Base-by-base conservation (phyloP, 2,329 filamentous ascomycete species). In the Calonectria henricotiae region DNA sequence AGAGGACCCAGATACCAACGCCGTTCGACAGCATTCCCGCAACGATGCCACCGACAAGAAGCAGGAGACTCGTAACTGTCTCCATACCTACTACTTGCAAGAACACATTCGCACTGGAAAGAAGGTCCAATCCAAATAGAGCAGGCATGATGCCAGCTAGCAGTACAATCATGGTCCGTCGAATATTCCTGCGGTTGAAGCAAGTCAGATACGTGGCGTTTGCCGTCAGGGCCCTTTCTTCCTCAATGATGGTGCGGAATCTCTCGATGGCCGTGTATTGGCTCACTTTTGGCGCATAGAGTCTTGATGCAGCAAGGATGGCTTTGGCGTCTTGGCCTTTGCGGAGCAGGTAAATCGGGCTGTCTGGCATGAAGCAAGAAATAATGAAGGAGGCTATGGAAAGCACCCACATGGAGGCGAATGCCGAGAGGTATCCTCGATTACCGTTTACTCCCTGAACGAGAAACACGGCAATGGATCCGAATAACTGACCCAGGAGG, bases 41-140 rank as follows among this genome's bases (percentile, higher is more conserved):
- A 0, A 83, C 80, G 46, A 88, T 82, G 1, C 86, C 86, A 0
- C 84, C 69, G n/a, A 87, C 83, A 5, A 87, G 78, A 46, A 88
- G 80, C 20, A 88, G 75, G 6, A 88, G 76, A 11, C 80, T 82
- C 1, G 73, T 44, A 2, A 68, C 71, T 0, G 79, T 75, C 0
- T 67, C 67, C 74, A 82, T 77, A 0, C 81, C 81, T 12, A 81
- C 70, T 0, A 75, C 76, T 13, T 78, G 75, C 3, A 82, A 46
- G 30, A 82, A 82, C 35, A 86, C 84, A 23, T 82, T 85, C 0
- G 82, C 80, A 39, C 81, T 83, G 0, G 82, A 80, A 0, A 87
- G 73, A 2, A 87, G 76, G 4, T 83, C 79, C 5, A 86, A 73
- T 0, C 85, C 86, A 68, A 87, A 86, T 0, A 86, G 68, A 12